Conservation (phyloP, 2,329 filamentous ascomycete genomes). For the Endocalyx cinctus region DNA sequence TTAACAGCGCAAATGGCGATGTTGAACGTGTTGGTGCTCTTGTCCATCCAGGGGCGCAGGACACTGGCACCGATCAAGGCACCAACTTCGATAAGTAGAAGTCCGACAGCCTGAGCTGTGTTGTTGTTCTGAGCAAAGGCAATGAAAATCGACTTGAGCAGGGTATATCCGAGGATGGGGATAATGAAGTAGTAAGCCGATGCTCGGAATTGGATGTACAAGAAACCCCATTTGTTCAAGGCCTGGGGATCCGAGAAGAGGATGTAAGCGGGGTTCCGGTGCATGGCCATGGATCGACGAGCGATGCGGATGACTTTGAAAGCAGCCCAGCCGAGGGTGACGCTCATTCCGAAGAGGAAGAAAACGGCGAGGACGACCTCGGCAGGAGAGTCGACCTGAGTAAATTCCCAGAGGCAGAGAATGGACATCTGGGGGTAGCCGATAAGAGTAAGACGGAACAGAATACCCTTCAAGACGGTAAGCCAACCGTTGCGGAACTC, state of each 20-base stretch:
- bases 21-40: conserved; percentile 88
- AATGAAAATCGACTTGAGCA: conserved; percentile 79
- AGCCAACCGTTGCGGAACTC: conserved; percentile 87
- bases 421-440: conserved; percentile 82
- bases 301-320: conserved; percentile 79
- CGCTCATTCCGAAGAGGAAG: conserved; percentile 72
- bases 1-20: conserved; percentile 79
- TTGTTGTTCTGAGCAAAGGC: conserved; percentile 65
- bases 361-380: conserved; percentile 76
- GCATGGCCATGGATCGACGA: conserved; percentile 75
- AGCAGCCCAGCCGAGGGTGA: conserved; percentile 70
- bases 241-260: conserved; percentile 81
- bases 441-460: conserved; percentile 78
- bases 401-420: conserved; percentile 82
- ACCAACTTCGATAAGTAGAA: conserved; percentile 70
- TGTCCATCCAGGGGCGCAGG: conserved; percentile 89
- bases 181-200: conserved; percentile 87
- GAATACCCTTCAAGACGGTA: conserved; percentile 77
- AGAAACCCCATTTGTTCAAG: conserved; percentile 88
- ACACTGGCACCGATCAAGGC: conserved; percentile 69
- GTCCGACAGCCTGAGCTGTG: conserved; percentile 67
- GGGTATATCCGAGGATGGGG: conserved; percentile 64
- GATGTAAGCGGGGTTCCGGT: conserved; percentile 88
- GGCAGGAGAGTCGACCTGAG: conserved; percentile 69
- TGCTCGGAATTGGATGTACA: conserved; percentile 85